Base-by-base conservation (phyloP, 306 rosid genomes). In the Argentina anserina region DNA sequence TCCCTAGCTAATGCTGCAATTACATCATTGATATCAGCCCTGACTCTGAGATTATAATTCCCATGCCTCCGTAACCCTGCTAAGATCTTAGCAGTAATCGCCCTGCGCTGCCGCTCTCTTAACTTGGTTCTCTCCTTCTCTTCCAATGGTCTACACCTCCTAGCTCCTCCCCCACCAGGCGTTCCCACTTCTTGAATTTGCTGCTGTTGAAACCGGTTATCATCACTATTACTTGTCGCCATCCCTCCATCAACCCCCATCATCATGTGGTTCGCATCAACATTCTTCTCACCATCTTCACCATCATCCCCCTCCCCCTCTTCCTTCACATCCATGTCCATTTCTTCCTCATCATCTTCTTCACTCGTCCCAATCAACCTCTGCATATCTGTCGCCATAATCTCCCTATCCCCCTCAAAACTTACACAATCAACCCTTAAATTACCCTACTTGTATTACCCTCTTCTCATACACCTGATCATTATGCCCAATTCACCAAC, bases 51-150 rank as follows among this genome's bases (percentile, higher is more conserved):
- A 75, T 94, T 94, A 82, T 94, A 94, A 80, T 94, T 94, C 4
- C 99, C 99, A 84, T 94, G 97, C 81, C 97, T 88, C 76, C 99
- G 86, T 23, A 94, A 84, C 81, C 99, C 99, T 25, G 99, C 99
- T 85, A 94, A 83, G 80, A 94, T 94, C 85, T 89, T 88, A 25
- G 97, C 99, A 20, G 99, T 94, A 75, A 94, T 91, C 0, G 99
- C 99, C 92, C 99, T 86, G 71, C 99, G 82, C 62, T 93, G 97
- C 79, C 99, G 87, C 87, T 94, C 99, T 82, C 99, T 91, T 63
- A 94, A 78, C 90, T 94, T 94, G 6, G 99, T 94, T 78, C 97
- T 88, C 84, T 94, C 99, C 79, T 94, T 94, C 88, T 94, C 99
- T 79, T 94, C 99, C 11, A 89, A 9, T 0, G 96, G 99, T 62